Base-by-base conservation (phyloP, 306 rosid genomes). In the Calophaca sinica region DNA sequence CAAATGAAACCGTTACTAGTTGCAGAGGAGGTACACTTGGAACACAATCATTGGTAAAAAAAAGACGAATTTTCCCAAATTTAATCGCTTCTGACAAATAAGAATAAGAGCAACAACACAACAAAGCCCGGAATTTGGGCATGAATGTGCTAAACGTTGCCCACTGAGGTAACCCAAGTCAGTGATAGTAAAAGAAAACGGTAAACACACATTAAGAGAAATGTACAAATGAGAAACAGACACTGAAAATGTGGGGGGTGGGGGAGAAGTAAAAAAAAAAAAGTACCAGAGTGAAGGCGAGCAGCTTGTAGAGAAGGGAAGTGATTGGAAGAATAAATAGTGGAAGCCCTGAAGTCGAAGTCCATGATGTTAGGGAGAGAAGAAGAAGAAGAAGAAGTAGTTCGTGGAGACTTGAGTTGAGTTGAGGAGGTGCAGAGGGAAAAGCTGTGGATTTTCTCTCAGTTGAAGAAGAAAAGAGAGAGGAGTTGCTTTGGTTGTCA, bases 241-340 rank as follows among this genome's bases (percentile, higher is more conserved):
- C 62, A 68, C 8, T 10, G 48, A 52, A 70, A 29, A 53, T 9
- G 26, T 20, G 4, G 36, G 36, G 36, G 36, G 36, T 33, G 74
- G 73, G 1, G 50, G 48, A 2, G 48, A 7, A 45, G 32, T 2
- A 6, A 2, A 0, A 2, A 4, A 2, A 1, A 2, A 4, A 2
- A 52, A 61, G 70, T 82, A 90, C 94, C 97, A 84, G 87, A 59
- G 84, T 78, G 88, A 89, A 88, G 72, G 49, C 90, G 61, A 6
- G 89, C 76, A 69, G 92, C 79, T 35, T 77, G 90, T 36, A 73
- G 81, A 85, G 88, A 79, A 64, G 92, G 81, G 73, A 77, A 72
- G 79, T 84, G 89, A 29, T 70, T 81, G 26, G 87, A 69, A 62
- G 88, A 60, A 62, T 76, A 86, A 64, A 81, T 75, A 77, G 84